phyloP scores from a whole-genome alignment of 148 eudicot genomes.

The Camellia japonica region DNA sequence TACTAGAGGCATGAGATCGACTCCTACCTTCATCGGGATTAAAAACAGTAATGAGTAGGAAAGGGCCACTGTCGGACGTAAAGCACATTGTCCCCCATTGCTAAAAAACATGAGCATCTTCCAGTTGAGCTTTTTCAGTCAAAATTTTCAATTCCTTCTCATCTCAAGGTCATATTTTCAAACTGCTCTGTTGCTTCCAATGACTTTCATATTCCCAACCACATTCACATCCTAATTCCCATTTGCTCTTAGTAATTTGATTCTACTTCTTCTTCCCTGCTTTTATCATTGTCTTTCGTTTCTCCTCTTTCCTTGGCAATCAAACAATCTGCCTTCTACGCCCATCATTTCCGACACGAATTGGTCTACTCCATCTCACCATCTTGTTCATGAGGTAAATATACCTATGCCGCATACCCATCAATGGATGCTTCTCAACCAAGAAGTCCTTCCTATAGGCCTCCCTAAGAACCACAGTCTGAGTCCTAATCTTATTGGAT shows the following conservation, averaged over 20 bases:
- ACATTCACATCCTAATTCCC: neutral
- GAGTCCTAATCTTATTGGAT: constrained; percentile 72
- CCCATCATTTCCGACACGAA: constrained; percentile 12
- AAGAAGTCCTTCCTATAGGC: constrained; percentile 57
- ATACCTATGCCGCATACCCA: constrained; percentile 67
- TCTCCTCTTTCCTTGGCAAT: constrained; percentile 9
- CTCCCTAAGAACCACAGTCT: constrained; percentile 81
- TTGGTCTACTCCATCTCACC: constrained; percentile 31
- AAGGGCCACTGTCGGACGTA: neutral
- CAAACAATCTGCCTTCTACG: constrained; percentile 12
- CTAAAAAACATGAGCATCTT: neutral
- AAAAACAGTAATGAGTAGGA: neutral
- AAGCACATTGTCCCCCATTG: neutral
- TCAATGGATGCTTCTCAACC: constrained; percentile 58
- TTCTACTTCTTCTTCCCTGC: neutral
- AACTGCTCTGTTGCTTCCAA: neutral
- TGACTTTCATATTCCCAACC: neutral
- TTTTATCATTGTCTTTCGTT: neutral
- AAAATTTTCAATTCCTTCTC: neutral
- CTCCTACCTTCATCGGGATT: neutral
- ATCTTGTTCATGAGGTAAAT: constrained; percentile 66
- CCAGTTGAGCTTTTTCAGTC: neutral
- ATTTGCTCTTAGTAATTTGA: neutral
- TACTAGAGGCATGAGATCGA: neutral
- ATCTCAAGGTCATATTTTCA: neutral